phyloP scores from a whole-genome alignment of 495 filamentous ascomycete species.

The Aspergillus carlsbadensis region DNA sequence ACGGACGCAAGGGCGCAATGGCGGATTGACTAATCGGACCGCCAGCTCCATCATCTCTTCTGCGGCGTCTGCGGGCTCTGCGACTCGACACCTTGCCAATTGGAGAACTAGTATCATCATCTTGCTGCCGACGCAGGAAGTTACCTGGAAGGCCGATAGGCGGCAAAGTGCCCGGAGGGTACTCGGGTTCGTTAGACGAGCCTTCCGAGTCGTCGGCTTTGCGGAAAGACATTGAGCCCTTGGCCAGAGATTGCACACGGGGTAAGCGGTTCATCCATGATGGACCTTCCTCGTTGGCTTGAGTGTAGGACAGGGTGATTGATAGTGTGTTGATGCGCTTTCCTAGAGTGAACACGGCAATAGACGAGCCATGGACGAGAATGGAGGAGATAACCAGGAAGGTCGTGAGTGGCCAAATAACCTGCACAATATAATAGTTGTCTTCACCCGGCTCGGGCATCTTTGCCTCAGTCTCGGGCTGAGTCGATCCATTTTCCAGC shows the following conservation, averaged over 20 bases:
- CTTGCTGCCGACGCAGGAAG: constrained; percentile 78
- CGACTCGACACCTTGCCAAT: constrained; percentile 60
- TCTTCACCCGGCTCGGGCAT: constrained; percentile 51
- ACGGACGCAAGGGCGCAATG: constrained; percentile 69
- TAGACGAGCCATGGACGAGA: constrained; percentile 92
- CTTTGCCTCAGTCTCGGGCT: constrained; percentile 64
- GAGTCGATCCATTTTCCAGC: constrained; percentile 68
- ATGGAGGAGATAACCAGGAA: constrained; percentile 96
- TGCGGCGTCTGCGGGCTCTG: constrained; percentile 63
- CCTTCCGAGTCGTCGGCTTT: constrained; percentile 53
- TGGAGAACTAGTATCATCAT: constrained; percentile 62
- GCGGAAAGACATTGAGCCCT: constrained; percentile 78
- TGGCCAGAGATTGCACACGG: constrained; percentile 78
- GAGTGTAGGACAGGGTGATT: constrained; percentile 92
- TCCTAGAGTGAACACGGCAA: constrained; percentile 96
- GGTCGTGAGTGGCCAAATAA: constrained; percentile 95
- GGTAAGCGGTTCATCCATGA: constrained; percentile 94
- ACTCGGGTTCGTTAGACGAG: constrained; percentile 61
- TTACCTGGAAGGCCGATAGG: constrained; percentile 72
- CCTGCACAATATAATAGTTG: constrained; percentile 67
- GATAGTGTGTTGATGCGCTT: constrained; percentile 98
- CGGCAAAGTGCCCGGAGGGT: constrained; percentile 76
- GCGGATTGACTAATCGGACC: constrained; percentile 91
- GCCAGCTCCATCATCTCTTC: constrained; percentile 73
- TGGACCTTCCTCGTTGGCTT: constrained; percentile 83